phyloP scores from a whole-genome alignment of 148 eudicot genomes.

The Vaccinium myrtillus region DNA sequence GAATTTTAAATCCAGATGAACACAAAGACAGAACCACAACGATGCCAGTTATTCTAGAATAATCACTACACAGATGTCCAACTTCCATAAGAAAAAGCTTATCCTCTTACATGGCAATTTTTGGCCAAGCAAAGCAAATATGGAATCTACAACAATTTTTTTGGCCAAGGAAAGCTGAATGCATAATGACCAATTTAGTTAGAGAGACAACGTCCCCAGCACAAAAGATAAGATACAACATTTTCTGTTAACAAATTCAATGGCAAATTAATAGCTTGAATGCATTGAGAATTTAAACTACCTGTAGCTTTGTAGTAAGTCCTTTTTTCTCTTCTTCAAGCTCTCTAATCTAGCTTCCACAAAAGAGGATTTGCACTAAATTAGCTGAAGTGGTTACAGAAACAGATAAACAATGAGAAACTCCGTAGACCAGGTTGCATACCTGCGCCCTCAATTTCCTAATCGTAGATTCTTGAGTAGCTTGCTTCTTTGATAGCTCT shows the following conservation, averaged over 20 bases:
- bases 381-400: slow-evolving; percentile 16
- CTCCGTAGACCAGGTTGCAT: slow-evolving; percentile 12
- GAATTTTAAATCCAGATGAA: not conserved
- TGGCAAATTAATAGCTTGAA: not conserved
- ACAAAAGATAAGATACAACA: not conserved
- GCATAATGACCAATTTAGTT: not conserved
- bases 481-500: slow-evolving; percentile 98
- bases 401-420: slow-evolving; percentile 6
- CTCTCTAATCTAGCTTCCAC: slow-evolving; percentile 89
- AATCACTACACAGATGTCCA: not conserved
- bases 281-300: slow-evolving; percentile 25
- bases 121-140: slow-evolving; percentile 4
- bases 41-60: not conserved
- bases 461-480: slow-evolving; percentile 89
- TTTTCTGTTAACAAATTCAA: not conserved
- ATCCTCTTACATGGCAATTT: not conserved
- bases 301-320: slow-evolving; percentile 81
- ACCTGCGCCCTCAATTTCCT: slow-evolving; percentile 99
- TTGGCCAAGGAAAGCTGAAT: not conserved
- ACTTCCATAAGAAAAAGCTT: not conserved
- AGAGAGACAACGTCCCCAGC: not conserved
- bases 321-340: slow-evolving; percentile 99
- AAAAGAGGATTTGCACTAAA: slow-evolving; percentile 18
- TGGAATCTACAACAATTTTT: not conserved
- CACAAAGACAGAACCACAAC: not conserved